Evolutionary conservation across 2,329 filamentous ascomycete genomes (phyloP).

Genomic region (Chrysosporium keratinophilum): DNA sequence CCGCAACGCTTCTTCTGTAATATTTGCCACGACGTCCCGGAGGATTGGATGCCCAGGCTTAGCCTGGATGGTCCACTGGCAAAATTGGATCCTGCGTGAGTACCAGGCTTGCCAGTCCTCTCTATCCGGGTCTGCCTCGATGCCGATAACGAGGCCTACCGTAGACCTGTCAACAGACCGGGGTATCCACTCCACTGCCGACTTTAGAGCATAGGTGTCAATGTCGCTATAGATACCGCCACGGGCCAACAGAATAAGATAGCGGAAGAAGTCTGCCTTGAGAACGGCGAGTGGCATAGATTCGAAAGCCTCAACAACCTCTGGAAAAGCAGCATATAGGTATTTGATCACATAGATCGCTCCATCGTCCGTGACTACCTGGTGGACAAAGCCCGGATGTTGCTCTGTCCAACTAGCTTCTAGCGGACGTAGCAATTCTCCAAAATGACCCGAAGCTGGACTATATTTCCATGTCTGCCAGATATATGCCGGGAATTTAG

Average conservation of each 20-base stretch:
- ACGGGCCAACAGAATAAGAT: constrained; percentile 63
- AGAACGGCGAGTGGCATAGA: constrained; percentile 63
- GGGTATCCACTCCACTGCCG: constrained; percentile 81
- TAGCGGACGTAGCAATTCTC: constrained; percentile 61
- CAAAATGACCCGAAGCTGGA: constrained; percentile 66
- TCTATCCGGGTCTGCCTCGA: constrained; percentile 91
- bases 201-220: constrained; percentile 75
- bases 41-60: constrained; percentile 91
- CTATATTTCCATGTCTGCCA: constrained; percentile 98
- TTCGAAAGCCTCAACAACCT: constrained; percentile 66
- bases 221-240: constrained; percentile 86
- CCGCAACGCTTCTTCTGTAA: constrained; percentile 69
- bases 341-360: constrained; percentile 71
- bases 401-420: constrained; percentile 82
- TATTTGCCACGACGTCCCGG: constrained; percentile 72
- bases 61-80: constrained; percentile 96
- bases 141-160: constrained; percentile 81
- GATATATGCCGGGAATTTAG: constrained; percentile 91
- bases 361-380: constrained; percentile 88
- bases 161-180: constrained; percentile 61
- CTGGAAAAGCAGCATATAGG: constrained; percentile 72
- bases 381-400: constrained; percentile 87
- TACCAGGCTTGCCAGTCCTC: constrained; percentile 94
- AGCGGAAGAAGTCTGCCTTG: constrained; percentile 69
- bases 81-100: constrained; percentile 91